Percentiles rank a stretch among this genome's conserved stretches.
phyloP scores from a whole-genome alignment of 179 eudicot species.

The Nepenthes alata region DNA sequence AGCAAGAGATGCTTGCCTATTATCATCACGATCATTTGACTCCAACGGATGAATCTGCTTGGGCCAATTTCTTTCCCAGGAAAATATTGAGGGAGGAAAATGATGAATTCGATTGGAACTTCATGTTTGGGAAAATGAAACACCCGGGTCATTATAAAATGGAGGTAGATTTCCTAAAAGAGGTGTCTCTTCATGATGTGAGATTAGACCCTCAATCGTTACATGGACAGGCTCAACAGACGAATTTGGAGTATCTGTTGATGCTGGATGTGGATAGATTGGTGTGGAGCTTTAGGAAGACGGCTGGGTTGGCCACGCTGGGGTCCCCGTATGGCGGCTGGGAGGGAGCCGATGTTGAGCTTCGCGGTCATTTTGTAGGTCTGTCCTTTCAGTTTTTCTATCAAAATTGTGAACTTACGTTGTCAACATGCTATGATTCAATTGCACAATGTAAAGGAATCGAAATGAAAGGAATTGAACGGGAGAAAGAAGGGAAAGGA shows the following conservation, averaged over 20 bases:
- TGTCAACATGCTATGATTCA: background rate
- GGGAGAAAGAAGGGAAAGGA: too few relatives aligned
- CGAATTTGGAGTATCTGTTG: slow-evolving; percentile 75
- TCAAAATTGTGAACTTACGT: background rate
- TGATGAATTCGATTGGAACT: background rate
- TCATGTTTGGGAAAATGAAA: slow-evolving; percentile 28
- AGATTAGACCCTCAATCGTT: slow-evolving; percentile 47
- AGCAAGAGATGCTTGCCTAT: slow-evolving; percentile 41
- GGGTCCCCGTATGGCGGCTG: slow-evolving; percentile 83
- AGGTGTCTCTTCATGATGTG: slow-evolving; percentile 58
- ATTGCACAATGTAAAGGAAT: background rate
- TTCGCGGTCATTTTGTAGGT: slow-evolving; percentile 99
- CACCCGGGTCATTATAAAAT: slow-evolving; percentile 18
- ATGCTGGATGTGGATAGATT: slow-evolving; percentile 72
- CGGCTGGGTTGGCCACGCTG: slow-evolving; percentile 54
- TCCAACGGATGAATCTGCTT: slow-evolving; percentile 59
- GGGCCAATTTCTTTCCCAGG: slow-evolving; percentile 55
- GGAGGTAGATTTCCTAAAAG: slow-evolving; percentile 39
- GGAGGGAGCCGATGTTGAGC: slow-evolving; percentile 63
- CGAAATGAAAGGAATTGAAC: too few relatives aligned
- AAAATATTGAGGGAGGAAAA: slow-evolving; percentile 35
- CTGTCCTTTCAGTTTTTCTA: slow-evolving; percentile 1
- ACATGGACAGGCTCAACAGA: slow-evolving; percentile 62
- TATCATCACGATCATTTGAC: slow-evolving; percentile 48
- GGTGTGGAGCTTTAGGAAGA: slow-evolving; percentile 81